Evolutionary conservation across 371 early-diverging fungal species (phyloP), one percentile per base, ranked within the genome.

Genomic region (Mortierella sp.): DNA sequence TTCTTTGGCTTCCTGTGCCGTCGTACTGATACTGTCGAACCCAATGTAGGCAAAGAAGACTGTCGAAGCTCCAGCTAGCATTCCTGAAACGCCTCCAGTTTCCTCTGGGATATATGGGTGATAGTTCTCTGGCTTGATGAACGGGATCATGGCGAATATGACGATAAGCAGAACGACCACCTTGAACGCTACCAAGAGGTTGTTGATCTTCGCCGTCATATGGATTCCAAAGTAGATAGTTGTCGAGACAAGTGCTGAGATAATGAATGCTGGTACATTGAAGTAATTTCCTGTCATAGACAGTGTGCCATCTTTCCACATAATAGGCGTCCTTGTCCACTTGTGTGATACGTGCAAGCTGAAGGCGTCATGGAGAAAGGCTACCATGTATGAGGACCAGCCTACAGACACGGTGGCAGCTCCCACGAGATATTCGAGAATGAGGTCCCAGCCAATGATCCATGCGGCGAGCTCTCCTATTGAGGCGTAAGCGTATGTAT

Each of bases 41-140:
- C 96, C 95, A 77, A 93, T 92, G 61, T 93, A 72, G 21, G 94
- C 90, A 58, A 95, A 96, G 78, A 95, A 95, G 7, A 96, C 95
- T 1, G 86, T 86, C 27, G 88, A 87, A 10, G 95, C 87, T 14
- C 89, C 94, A 34, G 90, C 82, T 57, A 94, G 88, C 34, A 95
- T 80, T 28, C 95, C 96, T 13, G 63, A 79, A 2, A 81, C 85
- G 44, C 93, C 94, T 27, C 81, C 82, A 40, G 71, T 80, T 58
- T 71, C 77, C 66, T 88, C 82, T 25, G 96, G 95, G 45, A 96
- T 81, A 74, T 95, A 95, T 13, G 96, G 96, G n/a, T 71, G 31
- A 59, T 88, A 94, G 85, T 95, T 94, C 34, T 60, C 73, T 13
- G 74, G 50, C 34, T 94, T 82, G 69, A 95, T 83, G 65, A 81